phyloP scores from a whole-genome alignment of 2,329 filamentous ascomycete species.

The Alternaria triticina region DNA sequence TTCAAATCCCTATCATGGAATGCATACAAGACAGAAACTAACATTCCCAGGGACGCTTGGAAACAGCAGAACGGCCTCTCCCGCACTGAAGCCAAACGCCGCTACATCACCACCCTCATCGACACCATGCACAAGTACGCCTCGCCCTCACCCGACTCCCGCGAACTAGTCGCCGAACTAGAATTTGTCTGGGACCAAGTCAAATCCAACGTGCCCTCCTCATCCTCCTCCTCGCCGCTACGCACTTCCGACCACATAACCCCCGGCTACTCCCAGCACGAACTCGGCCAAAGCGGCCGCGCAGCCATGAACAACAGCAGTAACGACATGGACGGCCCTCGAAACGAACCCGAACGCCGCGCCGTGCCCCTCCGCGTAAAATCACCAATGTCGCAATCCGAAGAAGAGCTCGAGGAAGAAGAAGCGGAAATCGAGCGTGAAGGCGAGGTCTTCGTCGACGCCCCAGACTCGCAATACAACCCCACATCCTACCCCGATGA shows the following conservation, averaged over 20 bases:
- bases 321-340: constrained; percentile 13
- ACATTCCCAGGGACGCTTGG: constrained; percentile 79
- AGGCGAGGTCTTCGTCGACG: constrained; percentile 55
- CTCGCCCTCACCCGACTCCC: constrained; percentile 79
- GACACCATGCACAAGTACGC: constrained; percentile 97
- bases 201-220: constrained; percentile 77
- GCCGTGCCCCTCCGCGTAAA: constrained; percentile 62
- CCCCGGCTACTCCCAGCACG: constrained; percentile 29
- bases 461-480: constrained; percentile 55
- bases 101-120: constrained; percentile 92
- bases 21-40: background rate
- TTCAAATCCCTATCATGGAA: background rate
- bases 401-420: constrained; percentile 58
- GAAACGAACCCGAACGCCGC: background rate
- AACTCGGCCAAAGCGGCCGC: constrained; percentile 52
- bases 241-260: constrained; percentile 46
- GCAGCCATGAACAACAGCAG: constrained; percentile 31
- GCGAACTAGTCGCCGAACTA: constrained; percentile 89
- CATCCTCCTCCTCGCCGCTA: constrained; percentile 55
- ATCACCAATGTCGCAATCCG: constrained; percentile 81
- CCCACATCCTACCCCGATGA: constrained; percentile 18
- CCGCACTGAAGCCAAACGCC: constrained; percentile 89
- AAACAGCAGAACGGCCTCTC: constrained; percentile 82
- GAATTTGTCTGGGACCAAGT: constrained; percentile 99
- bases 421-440: constrained; percentile 37